Evolutionary conservation across 2,329 filamentous ascomycete species (phyloP).

Genomic region (Shiraia bambusicola): DNA sequence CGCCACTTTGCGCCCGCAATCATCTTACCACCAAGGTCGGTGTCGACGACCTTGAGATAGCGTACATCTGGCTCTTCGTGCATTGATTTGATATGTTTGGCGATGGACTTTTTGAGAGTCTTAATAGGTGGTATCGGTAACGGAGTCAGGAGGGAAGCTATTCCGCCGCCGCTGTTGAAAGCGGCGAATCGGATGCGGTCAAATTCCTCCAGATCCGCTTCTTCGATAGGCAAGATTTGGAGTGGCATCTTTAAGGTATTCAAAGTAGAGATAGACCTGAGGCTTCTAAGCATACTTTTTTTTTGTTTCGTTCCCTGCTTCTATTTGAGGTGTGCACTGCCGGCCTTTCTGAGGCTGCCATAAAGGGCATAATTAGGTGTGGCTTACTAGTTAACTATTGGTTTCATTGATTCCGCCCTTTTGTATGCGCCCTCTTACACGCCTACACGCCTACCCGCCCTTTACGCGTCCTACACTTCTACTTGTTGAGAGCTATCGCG

Average conservation of each 20-base stretch:
- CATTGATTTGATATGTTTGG: conserved; percentile 30
- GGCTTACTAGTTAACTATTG: too few relatives aligned
- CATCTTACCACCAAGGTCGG: conserved; percentile 33
- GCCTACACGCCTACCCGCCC: too few relatives aligned
- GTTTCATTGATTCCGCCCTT: too few relatives aligned
- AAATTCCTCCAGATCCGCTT: conserved; percentile 33
- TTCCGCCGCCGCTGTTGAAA: conserved; percentile 30
- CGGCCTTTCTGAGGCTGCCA: background rate
- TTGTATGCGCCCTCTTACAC: too few relatives aligned
- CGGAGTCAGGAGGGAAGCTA: conserved; percentile 26
- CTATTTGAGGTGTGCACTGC: too few relatives aligned
- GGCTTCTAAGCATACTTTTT: background rate
- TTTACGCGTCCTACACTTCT: too few relatives aligned
- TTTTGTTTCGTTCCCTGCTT: too few relatives aligned
- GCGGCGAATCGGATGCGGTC: conserved; percentile 31
- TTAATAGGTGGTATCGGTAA: conserved; percentile 19
- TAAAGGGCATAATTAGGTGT: too few relatives aligned
- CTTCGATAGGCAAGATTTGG: conserved; percentile 30
- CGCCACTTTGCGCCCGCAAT: conserved; percentile 42
- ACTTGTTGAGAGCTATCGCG: too few relatives aligned
- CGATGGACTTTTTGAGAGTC: conserved; percentile 18
- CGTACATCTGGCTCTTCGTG: conserved; percentile 28
- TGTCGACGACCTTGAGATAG: conserved; percentile 39
- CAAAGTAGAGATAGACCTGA: background rate
- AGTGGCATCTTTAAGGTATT: conserved; percentile 33